Evolutionary conservation across 208 protist species (phyloP), one percentile per base, ranked within the genome.

Genomic region (Wallacemonas rigidus): DNA sequence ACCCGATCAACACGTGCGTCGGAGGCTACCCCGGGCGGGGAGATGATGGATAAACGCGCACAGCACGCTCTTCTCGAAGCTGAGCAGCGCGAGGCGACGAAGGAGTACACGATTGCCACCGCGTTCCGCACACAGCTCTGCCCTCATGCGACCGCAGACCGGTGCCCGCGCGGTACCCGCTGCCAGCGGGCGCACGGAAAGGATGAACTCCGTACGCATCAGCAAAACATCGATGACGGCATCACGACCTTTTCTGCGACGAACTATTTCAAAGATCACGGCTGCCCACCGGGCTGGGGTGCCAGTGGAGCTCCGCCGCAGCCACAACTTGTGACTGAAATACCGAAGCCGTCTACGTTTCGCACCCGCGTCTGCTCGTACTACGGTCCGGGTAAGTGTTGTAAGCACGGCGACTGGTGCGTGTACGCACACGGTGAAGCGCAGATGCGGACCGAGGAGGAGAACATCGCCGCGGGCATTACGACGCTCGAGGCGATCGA

Each of bases 61-160:
- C 60, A 65, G 7, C 8, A 65, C 43, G 60, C 60, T 5, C 60
- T 65, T 14, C 44, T 65, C 11, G 60, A 65, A 17, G 60, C 60
- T 14, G 60, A 65, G 60, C 60, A 65, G 41, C 36, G 60, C 7
- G 60, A 65, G 15, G 60, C 60, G 14, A 65, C 60, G 14, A 65
- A 65, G 60, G 60, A 65, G 60, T 65, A 65, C 60, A 65, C 60
- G 41, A 65, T 65, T n/a, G 60, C 60, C 43, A 65, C 60, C 41
- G 60, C 60, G 9, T 65, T 65, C 60, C 60, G 60, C 38, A 65
- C 60, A 38, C 60, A 65, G 60, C n/a, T 65, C 41, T 65, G 60
- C 40, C 60, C 60, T 9, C 50, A 65, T 41, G 60, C 60, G 9
- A 65, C 11, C 41, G 51, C 41, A 9, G 38, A 44, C 15, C 60